Evolutionary conservation across 2,329 filamentous ascomycete genomes (phyloP), one percentile per base, ranked within the genome.

Genomic region (Trichoderma sp.): DNA sequence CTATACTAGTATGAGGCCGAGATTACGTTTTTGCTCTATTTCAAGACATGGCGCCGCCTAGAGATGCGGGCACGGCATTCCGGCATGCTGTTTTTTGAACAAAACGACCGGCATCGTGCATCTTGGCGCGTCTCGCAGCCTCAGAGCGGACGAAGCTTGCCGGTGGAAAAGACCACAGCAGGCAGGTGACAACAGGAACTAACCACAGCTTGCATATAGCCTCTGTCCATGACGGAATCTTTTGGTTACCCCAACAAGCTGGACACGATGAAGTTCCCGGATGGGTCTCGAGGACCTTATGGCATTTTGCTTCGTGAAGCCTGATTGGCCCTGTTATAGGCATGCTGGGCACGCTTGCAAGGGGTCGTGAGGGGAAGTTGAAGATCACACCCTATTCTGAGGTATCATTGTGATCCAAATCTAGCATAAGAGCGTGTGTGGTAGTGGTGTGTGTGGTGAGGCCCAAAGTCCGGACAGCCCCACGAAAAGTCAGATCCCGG

Each of bases 131-230:
- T 49, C 28, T 30, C 26, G 63, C 37, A 49, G 46, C 66, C 54
- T 37, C 58, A 61, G 56, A 32, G 43, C 26, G 37, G 66, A 51
- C 37, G 52, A 63, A 54, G 49, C 56, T 68, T 63, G 58, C 28
- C 66, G 52, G 63, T 52, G 39, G 32, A 54, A 37, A 56, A 46
- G 56, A 21, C 63, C 68, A 67, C 68, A 67, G 68, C 68, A 69
- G 68, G 68, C 68, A 69, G 68, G 68, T 69, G 68, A 67, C 63
- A 69, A 54, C 54, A 49, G 7, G 28, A 58, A 21, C 55, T 60
- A 64, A 51, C 59, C 59, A 11, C 52, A 51, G 39, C 64, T 49
- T 51, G 64, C 64, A 66, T 66, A 30, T 59, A 24, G 26, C 39
- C 30, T 51, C 54, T 51, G 5, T 37, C 28, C 64, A 59, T 66